Base-by-base conservation (phyloP, 306 rosid species). In the Cyclanthera cordifolia region DNA sequence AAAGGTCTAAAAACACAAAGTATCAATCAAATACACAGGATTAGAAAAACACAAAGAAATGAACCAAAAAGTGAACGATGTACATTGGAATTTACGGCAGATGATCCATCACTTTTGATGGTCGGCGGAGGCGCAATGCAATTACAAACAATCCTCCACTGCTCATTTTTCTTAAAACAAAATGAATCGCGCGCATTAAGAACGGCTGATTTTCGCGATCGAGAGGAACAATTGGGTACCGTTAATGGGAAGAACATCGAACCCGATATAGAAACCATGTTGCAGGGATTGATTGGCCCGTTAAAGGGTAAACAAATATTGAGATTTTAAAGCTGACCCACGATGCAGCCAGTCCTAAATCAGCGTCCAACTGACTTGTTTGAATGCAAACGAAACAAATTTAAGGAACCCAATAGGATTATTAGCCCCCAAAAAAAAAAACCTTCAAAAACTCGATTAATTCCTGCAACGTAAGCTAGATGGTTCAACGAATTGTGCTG, bases 71-170 rank as follows among this genome's bases (percentile, higher is more conserved):
- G 71, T 51, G 19, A 5, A 55, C 10, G 49, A 70, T 39, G 64
- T 78, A 89, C 97, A 82, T 83, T 84, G 76, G 85, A 88, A 76
- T 84, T 72, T 37, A 79, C 59, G 1, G 88, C 75, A 65, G 84
- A 79, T 49, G 94, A 86, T 25, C 76, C 90, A 15, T 87, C 87
- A 34, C 79, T 74, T 75, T 78, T 86, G 81, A 87, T 69, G 71
- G 82, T 78, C 2, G 54, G 83, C 3, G 96, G 84, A 70, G 97
- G 88, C 57, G 88, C 97, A 85, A 85, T 73, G 83, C 96, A 90
- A 76, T 94, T 84, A 78, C 99, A 88, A 3, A 81, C 61, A 68
- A 83, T 58, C 51, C 81, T 84, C 39, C 80, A 73, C 41, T 46
- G 86, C 76, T 75, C 81, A 75, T 30, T 79, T 16, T 13, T 72